Base-by-base conservation (phyloP, 2,329 filamentous ascomycete species). In the Fusarium sulawesiense region DNA sequence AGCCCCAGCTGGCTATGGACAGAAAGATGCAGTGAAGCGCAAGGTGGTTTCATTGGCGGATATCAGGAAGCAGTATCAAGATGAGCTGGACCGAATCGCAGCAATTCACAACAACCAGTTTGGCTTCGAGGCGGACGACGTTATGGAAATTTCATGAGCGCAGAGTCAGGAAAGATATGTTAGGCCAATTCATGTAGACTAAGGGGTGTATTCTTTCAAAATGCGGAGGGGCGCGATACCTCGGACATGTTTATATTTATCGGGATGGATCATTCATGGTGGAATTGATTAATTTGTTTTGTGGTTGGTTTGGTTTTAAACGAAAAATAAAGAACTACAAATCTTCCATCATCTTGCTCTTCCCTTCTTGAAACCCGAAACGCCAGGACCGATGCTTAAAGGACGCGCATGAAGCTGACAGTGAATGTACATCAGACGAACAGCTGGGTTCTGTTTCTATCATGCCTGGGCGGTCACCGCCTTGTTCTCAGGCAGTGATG, bases 81-180 rank as follows among this genome's bases (percentile, higher is more conserved):
- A 88, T 25, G 94, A 98, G 80, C 83, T 99, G 76, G 96, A 99
- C 80, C 87, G 93, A 68, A 91, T 96, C 72, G 93, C 92, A 55
- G 92, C 93, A 56, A 94, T 98, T 78, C 91, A 96, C 80, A 92
- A 93, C 76, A 94, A 97, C 61, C 90, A 97, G 77, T 98, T 97
- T 84, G 92, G 92, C 18, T 93, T 98, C 66, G 81, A 84, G 67
- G 83, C 81, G 14, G 86, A 82, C 30, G 85, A 88, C 70, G 76
- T 80, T 60, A 88, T 89, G 86, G 85, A 87, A 71, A 80, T 87
- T 73, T 78, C 81, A 72, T 85, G 64, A 77, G 64, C 40, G 45
- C 48, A 70, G 59, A 45, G 44, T 44, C 10, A 41, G 49, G 54
- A 61, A 46, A 29, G 56, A 61, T 48, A 63, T 49, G 60, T 40